Base-by-base conservation (phyloP, 2,329 filamentous ascomycete species). In the Zymoseptoria passerinii region DNA sequence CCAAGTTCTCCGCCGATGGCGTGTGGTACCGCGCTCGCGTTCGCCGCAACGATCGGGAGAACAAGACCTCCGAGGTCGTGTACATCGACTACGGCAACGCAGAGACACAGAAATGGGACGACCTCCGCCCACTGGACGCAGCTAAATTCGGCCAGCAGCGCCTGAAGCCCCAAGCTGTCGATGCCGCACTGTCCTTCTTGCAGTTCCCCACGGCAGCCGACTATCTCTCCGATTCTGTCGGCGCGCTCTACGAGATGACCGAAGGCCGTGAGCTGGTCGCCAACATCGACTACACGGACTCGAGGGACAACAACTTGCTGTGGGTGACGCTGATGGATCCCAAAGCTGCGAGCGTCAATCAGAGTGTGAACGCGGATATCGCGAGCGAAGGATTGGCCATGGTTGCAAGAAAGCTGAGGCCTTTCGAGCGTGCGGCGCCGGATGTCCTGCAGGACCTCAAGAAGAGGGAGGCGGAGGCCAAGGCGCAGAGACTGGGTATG, bases 51-150 rank as follows among this genome's bases (percentile, higher is more conserved):
- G 94, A 99, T 77, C 90, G 94, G 62, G 83, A 92, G 8, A 87
- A 86, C 69, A 90, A 94, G 81, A 85, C 89, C 67, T 87, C 91
- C 23, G 94, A 99, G 74, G 87, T 99, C 27, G 78, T 95, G 51
- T 99, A 96, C 76, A 84, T 99, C 62, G 94, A 99, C 78, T 99
- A 95, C 74, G 94, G 94, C 68, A 99, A 99, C 81, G 87, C 84
- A 57, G 94, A 99, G 76, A 87, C 86, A 70, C 80, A 95, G 58
- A 83, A 92, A 0, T 99, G 92, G 91, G 82, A 85, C 23, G 82
- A 83, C 65, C 84, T 99, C 50, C 88, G 94, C 28, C 81, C 90
- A n/a, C 82, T 99, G 53, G 83, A 86, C 54, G 85, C 90, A 70
- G 75, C 83, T 16, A 87, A 92, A 68, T 99, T 97, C 79, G 83